Conservation (phyloP, 768 basidiomycete species). For the Suillus cothurnatus region DNA sequence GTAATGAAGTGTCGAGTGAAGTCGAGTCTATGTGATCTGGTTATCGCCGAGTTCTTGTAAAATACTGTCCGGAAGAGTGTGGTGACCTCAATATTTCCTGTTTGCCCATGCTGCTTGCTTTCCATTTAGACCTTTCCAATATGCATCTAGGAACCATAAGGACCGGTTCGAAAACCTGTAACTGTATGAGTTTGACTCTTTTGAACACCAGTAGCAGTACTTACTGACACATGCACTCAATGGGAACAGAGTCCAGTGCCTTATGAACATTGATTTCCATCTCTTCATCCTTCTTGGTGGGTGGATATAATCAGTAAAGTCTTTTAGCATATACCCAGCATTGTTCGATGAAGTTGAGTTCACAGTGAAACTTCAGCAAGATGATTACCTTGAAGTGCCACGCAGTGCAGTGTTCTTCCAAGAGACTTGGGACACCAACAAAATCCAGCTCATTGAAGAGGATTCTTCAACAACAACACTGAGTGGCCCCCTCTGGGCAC, state of each 20-base stretch:
- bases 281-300: constrained; percentile 34
- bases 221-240: constrained; percentile 21
- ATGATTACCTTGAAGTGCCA: neutral
- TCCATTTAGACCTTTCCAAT: constrained; percentile 20
- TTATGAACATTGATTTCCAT: constrained; percentile 34
- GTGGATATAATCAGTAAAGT: constrained; percentile 28
- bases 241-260: constrained; percentile 30
- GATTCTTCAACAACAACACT: no score
- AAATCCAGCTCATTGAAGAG: no score
- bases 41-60: no score
- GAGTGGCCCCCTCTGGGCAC: no score
- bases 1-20: no score
- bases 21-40: no score
- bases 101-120: constrained; percentile 17
- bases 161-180: constrained; percentile 11
- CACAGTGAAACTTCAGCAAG: neutral
- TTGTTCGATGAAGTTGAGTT: neutral
- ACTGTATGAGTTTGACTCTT: neutral
- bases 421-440: no score
- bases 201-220: neutral
- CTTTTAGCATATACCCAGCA: constrained; percentile 31
- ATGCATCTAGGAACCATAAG: constrained; percentile 25
- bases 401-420: neutral
- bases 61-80: no score
- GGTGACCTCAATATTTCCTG: no score